These are phyloP conservation scores for Colletotrichum noveboracense DNA, from an alignment of 2,329 filamentous ascomycete genomes.

Conservation along the genomic window DNA sequence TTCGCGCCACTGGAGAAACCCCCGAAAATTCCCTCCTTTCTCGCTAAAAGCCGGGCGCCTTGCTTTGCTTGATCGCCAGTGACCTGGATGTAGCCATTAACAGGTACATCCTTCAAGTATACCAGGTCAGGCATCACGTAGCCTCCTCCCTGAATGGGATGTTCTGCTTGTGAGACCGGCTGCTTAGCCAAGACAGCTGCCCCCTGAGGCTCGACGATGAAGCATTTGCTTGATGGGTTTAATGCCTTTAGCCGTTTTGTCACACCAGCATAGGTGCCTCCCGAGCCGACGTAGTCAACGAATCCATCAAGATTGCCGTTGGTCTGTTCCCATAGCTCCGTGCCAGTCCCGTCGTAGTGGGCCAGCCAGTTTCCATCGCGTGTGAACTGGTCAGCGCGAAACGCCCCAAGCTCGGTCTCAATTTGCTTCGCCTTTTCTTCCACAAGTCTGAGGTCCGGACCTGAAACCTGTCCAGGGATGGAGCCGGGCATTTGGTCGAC, in stretches of 20 bases:
- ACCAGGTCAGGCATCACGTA: not conserved
- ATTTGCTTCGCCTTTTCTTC: not conserved
- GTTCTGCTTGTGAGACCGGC: not conserved
- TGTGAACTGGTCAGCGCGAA: not conserved
- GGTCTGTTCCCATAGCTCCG: not conserved
- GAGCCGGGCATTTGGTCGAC: not conserved
- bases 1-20: not conserved
- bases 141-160: not conserved
- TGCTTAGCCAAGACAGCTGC: not conserved
- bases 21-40: not conserved
- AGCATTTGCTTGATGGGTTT: not conserved
- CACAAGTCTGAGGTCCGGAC: not conserved
- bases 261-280: not conserved
- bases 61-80: not conserved
- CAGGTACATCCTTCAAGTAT: not conserved
- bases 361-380: not conserved
- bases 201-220: not conserved
- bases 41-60: not conserved
- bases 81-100: not conserved
- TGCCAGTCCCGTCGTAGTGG: not conserved
- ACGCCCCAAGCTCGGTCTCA: not conserved
- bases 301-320: not conserved
- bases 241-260: not conserved
- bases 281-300: not conserved
- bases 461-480: not conserved